A percentile compares a stretch with the other conserved stretches of the same genome.
phyloP scores from a whole-genome alignment of 2,329 filamentous ascomycete species.

The Exophiala viscosa region DNA sequence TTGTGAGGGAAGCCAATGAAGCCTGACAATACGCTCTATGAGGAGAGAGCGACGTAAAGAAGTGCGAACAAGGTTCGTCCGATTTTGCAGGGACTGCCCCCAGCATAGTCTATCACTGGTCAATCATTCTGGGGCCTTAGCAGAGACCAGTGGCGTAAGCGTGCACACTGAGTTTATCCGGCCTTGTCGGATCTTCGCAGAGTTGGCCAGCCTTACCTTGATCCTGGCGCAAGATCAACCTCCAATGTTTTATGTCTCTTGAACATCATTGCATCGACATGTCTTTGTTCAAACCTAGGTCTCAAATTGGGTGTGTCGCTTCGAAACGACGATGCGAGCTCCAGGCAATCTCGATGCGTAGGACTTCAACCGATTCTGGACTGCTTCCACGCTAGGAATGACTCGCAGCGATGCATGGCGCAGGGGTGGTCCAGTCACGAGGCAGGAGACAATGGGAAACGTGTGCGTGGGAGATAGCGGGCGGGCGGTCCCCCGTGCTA shows the following conservation, averaged over 20 bases:
- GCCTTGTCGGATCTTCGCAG: not conserved
- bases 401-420: conserved; percentile 25
- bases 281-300: conserved; percentile 14
- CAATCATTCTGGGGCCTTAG: too few relatives aligned
- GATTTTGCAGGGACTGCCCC: too few relatives aligned
- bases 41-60: too few relatives aligned
- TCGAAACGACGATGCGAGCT: conserved; percentile 14
- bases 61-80: too few relatives aligned
- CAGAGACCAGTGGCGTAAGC: not conserved
- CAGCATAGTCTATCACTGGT: too few relatives aligned
- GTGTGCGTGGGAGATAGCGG: not conserved
- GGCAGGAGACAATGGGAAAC: conserved; percentile 3
- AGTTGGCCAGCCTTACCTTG: conserved; percentile 5
- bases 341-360: not conserved
- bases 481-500: not conserved
- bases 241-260: not conserved
- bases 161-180: not conserved
- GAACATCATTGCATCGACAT: conserved; percentile 1
- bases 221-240: too few relatives aligned
- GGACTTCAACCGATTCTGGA: not conserved
- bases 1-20: too few relatives aligned
- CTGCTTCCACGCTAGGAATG: conserved; percentile 17
- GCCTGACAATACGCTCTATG: too few relatives aligned
- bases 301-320: conserved; percentile 8
- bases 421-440: conserved; percentile 18